phyloP scores from a whole-genome alignment of 495 filamentous ascomycete genomes.

The Neurospora sp. region DNA sequence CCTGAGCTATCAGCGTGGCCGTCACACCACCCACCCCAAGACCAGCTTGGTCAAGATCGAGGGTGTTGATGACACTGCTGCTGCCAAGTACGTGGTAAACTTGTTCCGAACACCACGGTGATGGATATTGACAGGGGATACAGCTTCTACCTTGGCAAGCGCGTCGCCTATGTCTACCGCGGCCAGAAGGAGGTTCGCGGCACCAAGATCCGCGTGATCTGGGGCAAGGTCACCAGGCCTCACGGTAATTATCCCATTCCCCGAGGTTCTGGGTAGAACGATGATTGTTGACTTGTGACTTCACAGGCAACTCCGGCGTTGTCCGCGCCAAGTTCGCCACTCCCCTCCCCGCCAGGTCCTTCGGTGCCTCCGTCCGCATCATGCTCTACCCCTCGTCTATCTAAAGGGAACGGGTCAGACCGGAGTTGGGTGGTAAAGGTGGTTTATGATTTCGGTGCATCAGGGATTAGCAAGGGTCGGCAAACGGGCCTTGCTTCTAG shows the following conservation, averaged over 20 bases:
- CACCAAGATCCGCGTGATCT: constrained; percentile 96
- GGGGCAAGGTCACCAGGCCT: constrained; percentile 94
- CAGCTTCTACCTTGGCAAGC: constrained; percentile 90
- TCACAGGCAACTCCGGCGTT: constrained; percentile 82
- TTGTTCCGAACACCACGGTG: background rate
- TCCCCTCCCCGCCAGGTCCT: constrained; percentile 90
- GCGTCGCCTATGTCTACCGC: constrained; percentile 93
- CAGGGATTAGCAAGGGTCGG: constrained; percentile 41
- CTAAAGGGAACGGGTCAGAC: constrained; percentile 35
- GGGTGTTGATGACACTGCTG: constrained; percentile 79
- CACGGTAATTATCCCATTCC: constrained; percentile 55
- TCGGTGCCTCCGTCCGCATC: constrained; percentile 92
- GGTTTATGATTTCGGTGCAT: constrained; percentile 47
- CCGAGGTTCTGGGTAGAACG: background rate
- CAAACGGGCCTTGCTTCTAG: constrained; percentile 34
- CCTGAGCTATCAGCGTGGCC: constrained; percentile 85
- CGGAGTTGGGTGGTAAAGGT: constrained; percentile 45
- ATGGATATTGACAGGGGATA: constrained; percentile 16
- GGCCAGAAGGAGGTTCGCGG: constrained; percentile 84
- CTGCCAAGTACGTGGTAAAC: constrained; percentile 59
- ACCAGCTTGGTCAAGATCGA: constrained; percentile 93
- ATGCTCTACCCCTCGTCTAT: constrained; percentile 95
- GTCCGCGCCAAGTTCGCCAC: constrained; percentile 91
- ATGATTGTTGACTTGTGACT: constrained; percentile 8
- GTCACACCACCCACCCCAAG: constrained; percentile 73